A percentile compares a stretch with the other conserved stretches of the same genome.
phyloP scores from a whole-genome alignment of 495 filamentous ascomycete species.

The Neurospora tetraspora region DNA sequence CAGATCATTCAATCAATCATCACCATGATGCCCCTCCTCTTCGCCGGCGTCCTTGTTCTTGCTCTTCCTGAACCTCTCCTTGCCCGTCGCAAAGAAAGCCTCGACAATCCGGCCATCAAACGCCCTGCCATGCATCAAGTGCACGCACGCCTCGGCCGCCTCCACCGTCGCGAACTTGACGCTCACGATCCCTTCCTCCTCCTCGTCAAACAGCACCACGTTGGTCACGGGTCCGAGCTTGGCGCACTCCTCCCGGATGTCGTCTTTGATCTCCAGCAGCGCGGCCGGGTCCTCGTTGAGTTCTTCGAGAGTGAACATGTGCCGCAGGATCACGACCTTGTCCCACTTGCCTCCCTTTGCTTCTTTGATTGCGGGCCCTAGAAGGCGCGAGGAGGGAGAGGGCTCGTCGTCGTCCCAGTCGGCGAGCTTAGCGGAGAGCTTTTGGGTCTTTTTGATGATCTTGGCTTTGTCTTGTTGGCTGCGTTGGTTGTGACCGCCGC shows the following conservation, averaged over 20 bases:
- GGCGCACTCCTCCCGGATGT: slow-evolving; percentile 80
- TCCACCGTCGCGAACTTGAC: slow-evolving; percentile 64
- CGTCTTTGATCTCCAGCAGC: slow-evolving; percentile 84
- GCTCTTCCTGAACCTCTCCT: slow-evolving; percentile 67
- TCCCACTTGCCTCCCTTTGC: slow-evolving; percentile 55
- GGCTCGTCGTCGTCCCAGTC: slow-evolving; percentile 88
- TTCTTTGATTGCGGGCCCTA: slow-evolving; percentile 8
- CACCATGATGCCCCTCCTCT: slow-evolving; percentile 31
- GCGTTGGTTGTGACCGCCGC: slow-evolving; percentile 15
- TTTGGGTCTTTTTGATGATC: slow-evolving; percentile 80
- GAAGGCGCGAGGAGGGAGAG: slow-evolving; percentile 5
- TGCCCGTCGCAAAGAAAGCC: slow-evolving; percentile 66
- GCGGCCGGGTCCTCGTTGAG: slow-evolving; percentile 76
- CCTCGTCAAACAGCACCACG: slow-evolving; percentile 79
- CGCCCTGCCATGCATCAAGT: slow-evolving; percentile 68
- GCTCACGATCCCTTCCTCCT: slow-evolving; percentile 77
- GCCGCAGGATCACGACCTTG: slow-evolving; percentile 77
- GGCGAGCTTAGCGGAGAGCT: slow-evolving; percentile 76
- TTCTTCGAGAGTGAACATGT: slow-evolving; percentile 89
- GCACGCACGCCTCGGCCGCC: slow-evolving; percentile 63
- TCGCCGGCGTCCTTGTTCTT: slow-evolving; percentile 36
- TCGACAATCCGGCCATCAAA: slow-evolving; percentile 66
- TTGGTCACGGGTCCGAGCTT: slow-evolving; percentile 86
- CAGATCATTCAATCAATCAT: slow-evolving; percentile 10
- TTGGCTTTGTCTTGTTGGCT: slow-evolving; percentile 66